These are phyloP conservation scores for Penicillium egyptiacum DNA, from an alignment of 495 filamentous ascomycete species.

Conservation along the genomic window DNA sequence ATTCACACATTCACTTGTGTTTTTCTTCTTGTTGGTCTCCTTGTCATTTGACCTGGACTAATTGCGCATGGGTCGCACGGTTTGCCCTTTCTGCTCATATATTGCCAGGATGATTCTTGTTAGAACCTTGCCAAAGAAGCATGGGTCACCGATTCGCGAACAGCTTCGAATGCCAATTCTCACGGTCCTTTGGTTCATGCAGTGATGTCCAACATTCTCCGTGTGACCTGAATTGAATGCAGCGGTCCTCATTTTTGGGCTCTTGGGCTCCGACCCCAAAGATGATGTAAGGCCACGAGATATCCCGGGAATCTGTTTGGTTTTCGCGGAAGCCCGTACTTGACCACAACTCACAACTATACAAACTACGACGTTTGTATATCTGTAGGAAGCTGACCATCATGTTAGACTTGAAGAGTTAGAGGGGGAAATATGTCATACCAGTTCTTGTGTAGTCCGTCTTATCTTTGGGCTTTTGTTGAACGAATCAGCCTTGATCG, in stretches of 20 bases:
- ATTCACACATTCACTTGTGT: background rate
- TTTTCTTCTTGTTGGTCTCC: conserved; percentile 3
- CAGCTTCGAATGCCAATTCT: conserved; percentile 13
- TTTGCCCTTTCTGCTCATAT: background rate
- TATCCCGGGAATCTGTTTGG: conserved; percentile 6
- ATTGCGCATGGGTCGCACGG: conserved; percentile 15
- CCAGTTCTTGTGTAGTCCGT: conserved; percentile 23
- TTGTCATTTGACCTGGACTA: conserved; percentile 3
- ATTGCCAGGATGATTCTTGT: conserved; percentile 22
- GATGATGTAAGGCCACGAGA: conserved; percentile 29
- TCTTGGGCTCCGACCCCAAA: conserved; percentile 15
- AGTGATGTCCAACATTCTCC: conserved; percentile 41
- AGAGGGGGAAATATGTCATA: conserved; percentile 19
- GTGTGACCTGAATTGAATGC: conserved; percentile 24
- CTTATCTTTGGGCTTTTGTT: conserved; percentile 12
- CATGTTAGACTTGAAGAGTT: conserved; percentile 1
- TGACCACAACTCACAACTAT: background rate
- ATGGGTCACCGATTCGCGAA: conserved; percentile 18
- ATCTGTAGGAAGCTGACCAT: background rate
- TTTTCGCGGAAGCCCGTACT: background rate
- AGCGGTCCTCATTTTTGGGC: conserved; percentile 21
- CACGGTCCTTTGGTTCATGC: conserved; percentile 35
- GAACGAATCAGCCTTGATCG: conserved; percentile 23
- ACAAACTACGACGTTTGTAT: background rate
- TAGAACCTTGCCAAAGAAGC: conserved; percentile 13